Conservation (phyloP, 2,329 filamentous ascomycete genomes). For the Septoria linicola region DNA sequence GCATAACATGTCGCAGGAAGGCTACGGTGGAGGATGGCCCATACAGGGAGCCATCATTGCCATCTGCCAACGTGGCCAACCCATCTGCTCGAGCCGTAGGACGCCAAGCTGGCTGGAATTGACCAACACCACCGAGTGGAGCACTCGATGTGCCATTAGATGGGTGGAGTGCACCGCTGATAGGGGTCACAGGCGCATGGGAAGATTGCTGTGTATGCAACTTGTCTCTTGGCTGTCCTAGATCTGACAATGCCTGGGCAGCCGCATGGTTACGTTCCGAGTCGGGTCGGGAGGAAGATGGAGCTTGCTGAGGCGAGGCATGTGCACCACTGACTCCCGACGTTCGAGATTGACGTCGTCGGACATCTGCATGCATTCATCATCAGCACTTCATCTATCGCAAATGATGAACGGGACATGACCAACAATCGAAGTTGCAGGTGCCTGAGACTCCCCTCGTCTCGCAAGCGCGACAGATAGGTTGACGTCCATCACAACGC, state of each 20-base stretch:
- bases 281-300: conserved; percentile 17
- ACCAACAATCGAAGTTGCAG: conserved; percentile 25
- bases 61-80: conserved; percentile 26
- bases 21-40: conserved; percentile 31
- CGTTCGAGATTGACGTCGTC: conserved; percentile 15
- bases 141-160: conserved; percentile 5
- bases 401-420: neutral
- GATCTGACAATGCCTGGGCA: conserved; percentile 23
- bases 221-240: conserved; percentile 11
- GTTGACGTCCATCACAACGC: conserved; percentile 29
- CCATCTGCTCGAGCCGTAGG: conserved; percentile 23
- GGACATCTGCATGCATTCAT: conserved; percentile 15
- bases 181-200: neutral
- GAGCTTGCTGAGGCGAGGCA: conserved; percentile 4
- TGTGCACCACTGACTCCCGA: conserved; percentile 11
- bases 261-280: conserved; percentile 20
- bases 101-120: conserved; percentile 4
- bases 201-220: neutral
- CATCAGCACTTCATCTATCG: neutral
- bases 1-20: conserved; percentile 28
- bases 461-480: conserved; percentile 26
- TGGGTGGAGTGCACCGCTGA: neutral
- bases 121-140: neutral
- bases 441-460: conserved; percentile 22
- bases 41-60: conserved; percentile 25